Base-by-base conservation (phyloP, 2,329 filamentous ascomycete genomes). In the Xylariaceae sp. region DNA sequence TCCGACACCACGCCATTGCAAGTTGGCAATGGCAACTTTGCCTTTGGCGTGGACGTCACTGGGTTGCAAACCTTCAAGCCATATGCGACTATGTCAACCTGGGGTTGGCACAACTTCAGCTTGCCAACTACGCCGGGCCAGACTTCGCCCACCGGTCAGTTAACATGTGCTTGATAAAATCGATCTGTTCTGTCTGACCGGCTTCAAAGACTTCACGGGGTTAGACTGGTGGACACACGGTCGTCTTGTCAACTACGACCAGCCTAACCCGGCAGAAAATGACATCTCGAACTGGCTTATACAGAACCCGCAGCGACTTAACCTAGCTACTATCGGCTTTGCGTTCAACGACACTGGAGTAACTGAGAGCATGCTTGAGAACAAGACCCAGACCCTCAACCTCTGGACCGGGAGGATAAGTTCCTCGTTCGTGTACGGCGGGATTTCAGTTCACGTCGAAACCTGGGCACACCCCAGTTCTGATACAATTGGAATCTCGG, bases 1-100 rank as follows among this genome's bases (percentile, higher is more conserved):
- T 68, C 68, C 3, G 44, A 53, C 12, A 64, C 64, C 14, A 75
- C 72, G 8, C 72, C 72, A 0, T 52, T 77, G 23, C 65, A 68
- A 40, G 64, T 69, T 3, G 66, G 64, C 19, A 68, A 68, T 41
- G 65, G 66, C 12, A 66, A 69, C 46, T 66, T 68, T 39, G 65
- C 65, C 4, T 68, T 68, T 35, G 61, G 60, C 5, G 64, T 60
- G 10, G 65, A 69, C 41, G 52, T 66, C 3, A 69, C 65, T 1
- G 65, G 66, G 5, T 48, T 69, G 31, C 62, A 67, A 42, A 65
- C 63, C 2, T 68, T 68, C 40, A 57, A 56, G 17, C 62, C 63
- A 2, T 69, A 64, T 39, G 63, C 56, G n/a, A 66, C 58, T 3
- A 57, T 68, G 55, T 67, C 64, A 2, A 61, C 59, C 3, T 68